These are phyloP conservation scores for Tricholoma matsutake DNA, from an alignment of 768 basidiomycete genomes.

Conservation along the genomic window DNA sequence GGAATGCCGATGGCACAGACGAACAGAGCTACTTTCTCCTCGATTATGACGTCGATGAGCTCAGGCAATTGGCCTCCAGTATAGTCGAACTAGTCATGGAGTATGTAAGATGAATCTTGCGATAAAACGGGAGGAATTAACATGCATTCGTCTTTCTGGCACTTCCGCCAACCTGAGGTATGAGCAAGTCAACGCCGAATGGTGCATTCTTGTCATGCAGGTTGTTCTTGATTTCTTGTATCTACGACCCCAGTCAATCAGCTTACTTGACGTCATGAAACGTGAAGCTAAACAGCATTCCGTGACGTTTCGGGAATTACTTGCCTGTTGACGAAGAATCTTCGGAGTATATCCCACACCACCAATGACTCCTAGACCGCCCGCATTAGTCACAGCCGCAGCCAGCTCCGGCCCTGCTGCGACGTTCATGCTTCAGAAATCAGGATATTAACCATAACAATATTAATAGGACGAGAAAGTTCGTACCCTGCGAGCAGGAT, in stretches of 20 bases:
- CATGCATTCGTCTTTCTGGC: conserved; percentile 89
- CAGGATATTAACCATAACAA: neutral
- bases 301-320: conserved; percentile 8
- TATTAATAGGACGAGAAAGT: neutral
- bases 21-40: conserved; percentile 84
- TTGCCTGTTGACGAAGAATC: conserved; percentile 72
- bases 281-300: neutral
- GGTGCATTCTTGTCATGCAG: conserved; percentile 74
- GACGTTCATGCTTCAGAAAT: conserved; percentile 39
- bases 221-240: conserved; percentile 66
- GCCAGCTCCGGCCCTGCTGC: conserved; percentile 74
- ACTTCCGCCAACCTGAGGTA: conserved; percentile 83
- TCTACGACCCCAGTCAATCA: conserved; percentile 41
- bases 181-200: conserved; percentile 88
- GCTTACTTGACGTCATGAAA: neutral
- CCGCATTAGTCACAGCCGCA: conserved; percentile 92
- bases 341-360: conserved; percentile 86
- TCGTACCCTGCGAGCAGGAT: conserved; percentile 74
- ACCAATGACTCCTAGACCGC: conserved; percentile 90
- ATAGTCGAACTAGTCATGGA: conserved; percentile 66
- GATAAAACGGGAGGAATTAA: neutral
- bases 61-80: conserved; percentile 83
- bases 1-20: conserved; percentile 92
- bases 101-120: neutral
- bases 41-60: conserved; percentile 87